Percentiles rank a stretch among this genome's conserved stretches.
Conservation (phyloP, 805 yeast species). For the Kuraishia molischiana region DNA sequence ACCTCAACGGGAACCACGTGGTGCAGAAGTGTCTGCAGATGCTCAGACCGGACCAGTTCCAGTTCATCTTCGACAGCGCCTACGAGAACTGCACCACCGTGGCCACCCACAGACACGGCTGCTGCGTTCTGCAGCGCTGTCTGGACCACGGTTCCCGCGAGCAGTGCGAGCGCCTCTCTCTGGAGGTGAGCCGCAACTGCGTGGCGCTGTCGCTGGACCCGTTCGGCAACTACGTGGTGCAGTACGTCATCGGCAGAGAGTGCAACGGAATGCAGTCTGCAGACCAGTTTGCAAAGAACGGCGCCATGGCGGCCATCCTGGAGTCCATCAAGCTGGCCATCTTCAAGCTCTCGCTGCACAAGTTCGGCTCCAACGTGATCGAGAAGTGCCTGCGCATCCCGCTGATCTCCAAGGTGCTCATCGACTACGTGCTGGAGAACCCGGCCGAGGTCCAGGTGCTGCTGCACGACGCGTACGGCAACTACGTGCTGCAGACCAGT, state of each 20-base stretch:
- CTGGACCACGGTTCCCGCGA: slow-evolving; percentile 73
- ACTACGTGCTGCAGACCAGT: slow-evolving; percentile 49
- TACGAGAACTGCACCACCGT: slow-evolving; percentile 62
- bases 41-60: slow-evolving; percentile 58
- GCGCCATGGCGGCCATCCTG: slow-evolving; percentile 4
- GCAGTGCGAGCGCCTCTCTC: slow-evolving; percentile 62
- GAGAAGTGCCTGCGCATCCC: slow-evolving; percentile 44
- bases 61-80: slow-evolving; percentile 86
- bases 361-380: slow-evolving; percentile 52
- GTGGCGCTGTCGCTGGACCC: slow-evolving; percentile 77
- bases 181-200: slow-evolving; percentile 59
- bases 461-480: slow-evolving; percentile 50
- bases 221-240: slow-evolving; percentile 95
- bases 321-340: slow-evolving; percentile 4
- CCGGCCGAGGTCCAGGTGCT: slow-evolving; percentile 9
- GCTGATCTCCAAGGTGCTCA: slow-evolving; percentile 33
- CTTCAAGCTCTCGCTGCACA: slow-evolving; percentile 39
- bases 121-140: slow-evolving; percentile 94
- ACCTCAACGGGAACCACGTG: slow-evolving; percentile 94
- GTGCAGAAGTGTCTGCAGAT: slow-evolving; percentile 84
- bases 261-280: slow-evolving; percentile 4
- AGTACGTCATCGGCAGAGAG: slow-evolving; percentile 60
- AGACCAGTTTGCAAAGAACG: not conserved
- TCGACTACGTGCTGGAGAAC: slow-evolving; percentile 27
- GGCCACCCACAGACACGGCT: slow-evolving; percentile 94